phyloP scores from a whole-genome alignment of 371 early-diverging fungal genomes.

The Phascolomyces articulosus region DNA sequence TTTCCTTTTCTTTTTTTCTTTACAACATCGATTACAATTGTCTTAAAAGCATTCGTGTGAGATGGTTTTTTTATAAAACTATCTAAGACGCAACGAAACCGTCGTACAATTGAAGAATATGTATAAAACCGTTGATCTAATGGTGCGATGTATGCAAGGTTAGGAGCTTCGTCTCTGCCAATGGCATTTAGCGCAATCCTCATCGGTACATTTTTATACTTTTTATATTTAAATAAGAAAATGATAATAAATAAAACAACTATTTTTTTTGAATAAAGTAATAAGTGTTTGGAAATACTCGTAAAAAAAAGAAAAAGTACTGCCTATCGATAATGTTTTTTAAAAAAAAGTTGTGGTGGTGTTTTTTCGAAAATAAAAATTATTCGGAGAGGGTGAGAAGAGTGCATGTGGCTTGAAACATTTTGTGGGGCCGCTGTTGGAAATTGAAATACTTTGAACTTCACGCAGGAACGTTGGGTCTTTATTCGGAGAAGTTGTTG shows the following conservation, averaged over 20 bases:
- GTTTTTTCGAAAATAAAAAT: too few species aligned
- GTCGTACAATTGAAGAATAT: constrained; percentile 24
- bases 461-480: too few species aligned
- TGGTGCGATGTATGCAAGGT: constrained; percentile 19
- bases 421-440: too few species aligned
- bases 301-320: neutral
- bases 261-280: neutral
- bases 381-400: too few species aligned
- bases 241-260: constrained; percentile 3
- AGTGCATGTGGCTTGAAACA: too few species aligned
- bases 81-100: constrained; percentile 20
- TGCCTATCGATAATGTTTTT: too few species aligned
- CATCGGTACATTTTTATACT: constrained; percentile 7
- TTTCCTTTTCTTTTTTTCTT: constrained; percentile 12
- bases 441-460: too few species aligned
- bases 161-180: constrained; percentile 20
- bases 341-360: too few species aligned
- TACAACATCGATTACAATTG: constrained; percentile 27
- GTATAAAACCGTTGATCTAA: constrained; percentile 3
- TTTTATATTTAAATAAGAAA: constrained; percentile 4
- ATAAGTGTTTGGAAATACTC: too few species aligned
- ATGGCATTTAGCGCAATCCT: constrained; percentile 18
- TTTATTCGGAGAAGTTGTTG: too few species aligned
- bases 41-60: constrained; percentile 33
- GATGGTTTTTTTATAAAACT: constrained; percentile 11